Base-by-base conservation (phyloP, 371 early-diverging fungal genomes). In the Coemansia sp. region DNA sequence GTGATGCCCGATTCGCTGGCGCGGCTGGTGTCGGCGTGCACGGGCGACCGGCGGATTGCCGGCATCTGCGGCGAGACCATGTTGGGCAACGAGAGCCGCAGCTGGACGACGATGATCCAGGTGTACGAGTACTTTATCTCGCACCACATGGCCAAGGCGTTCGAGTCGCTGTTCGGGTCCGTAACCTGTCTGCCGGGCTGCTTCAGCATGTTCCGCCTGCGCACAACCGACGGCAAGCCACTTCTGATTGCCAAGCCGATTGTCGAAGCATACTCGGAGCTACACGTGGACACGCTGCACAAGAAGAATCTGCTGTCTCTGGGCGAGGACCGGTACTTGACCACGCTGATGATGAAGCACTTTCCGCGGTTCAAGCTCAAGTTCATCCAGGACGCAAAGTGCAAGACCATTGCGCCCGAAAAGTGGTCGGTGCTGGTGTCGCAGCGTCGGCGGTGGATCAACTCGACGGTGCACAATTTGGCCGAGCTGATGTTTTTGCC, bases 251-350 rank as follows among this genome's bases (percentile, higher is more conserved):
- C 93, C 65, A 92, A 94, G 2, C 89, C 90, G 53, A 90, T 98
- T 54, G 86, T 99, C 8, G 88, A 89, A 47, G 86, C 89, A 49
- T 99, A 99, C 77, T 91, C 94, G 7, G 93, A 93, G 60, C 93
- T 90, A 75, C 88, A 90, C 55, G 94, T 97, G 12, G 92, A 94
- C 65, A 99, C 99, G 0, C 80, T 99, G 51, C 98, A 99, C 84
- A 93, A 98, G 80, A 99, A 99, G 84, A 99, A 99, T 75, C 82
- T 99, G 55, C 81, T 99, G 34, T 89, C 95, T 54, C 83, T 99
- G 11, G 99, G 99, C 41, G 99, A 99, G 83, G 99, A 98, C 76
- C 90, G 97, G 3, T 99, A 95, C 77, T 80, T 99, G 59, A 98
- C 99, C 0, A 99, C 99, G 0, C 82, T 99, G 34, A 96, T 99